phyloP scores from a whole-genome alignment of 768 basidiomycete genomes.

The Polyporus arcularius region DNA sequence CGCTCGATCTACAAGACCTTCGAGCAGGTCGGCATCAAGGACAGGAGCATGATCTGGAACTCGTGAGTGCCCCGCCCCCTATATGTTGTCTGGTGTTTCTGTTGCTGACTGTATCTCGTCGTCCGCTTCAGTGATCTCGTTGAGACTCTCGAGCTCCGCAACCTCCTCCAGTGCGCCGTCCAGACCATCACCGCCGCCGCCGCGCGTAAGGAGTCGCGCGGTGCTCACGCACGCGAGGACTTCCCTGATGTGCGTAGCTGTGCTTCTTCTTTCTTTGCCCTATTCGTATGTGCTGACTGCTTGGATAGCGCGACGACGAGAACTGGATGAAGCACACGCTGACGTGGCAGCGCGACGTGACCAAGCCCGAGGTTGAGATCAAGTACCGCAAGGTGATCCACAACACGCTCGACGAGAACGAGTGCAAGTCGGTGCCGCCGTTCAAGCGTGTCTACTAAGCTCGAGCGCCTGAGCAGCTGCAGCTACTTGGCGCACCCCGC shows the following conservation, averaged over 20 bases:
- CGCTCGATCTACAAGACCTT: slow-evolving; percentile 85
- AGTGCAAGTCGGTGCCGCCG: slow-evolving; percentile 96
- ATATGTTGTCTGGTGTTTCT: not conserved
- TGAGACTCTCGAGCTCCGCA: slow-evolving; percentile 96
- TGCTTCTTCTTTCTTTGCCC: not conserved
- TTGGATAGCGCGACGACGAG: slow-evolving; percentile 79
- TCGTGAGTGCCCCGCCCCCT: slow-evolving; percentile 60
- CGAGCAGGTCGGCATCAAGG: slow-evolving; percentile 92
- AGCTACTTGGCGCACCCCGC: too few species aligned
- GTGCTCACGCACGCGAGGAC: slow-evolving; percentile 98
- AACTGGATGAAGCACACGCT: slow-evolving; percentile 96
- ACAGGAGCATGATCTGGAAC: slow-evolving; percentile 99
- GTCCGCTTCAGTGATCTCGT: slow-evolving; percentile 75
- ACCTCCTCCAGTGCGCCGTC: slow-evolving; percentile 91
- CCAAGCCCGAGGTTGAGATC: slow-evolving; percentile 82
- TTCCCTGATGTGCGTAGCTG: slow-evolving; percentile 74
- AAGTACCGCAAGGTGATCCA: slow-evolving; percentile 86
- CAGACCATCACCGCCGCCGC: slow-evolving; percentile 96
- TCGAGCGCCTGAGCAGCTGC: too few species aligned
- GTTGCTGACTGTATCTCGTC: not conserved
- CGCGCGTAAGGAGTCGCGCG: slow-evolving; percentile 95
- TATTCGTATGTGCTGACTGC: not conserved
- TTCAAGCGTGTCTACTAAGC: slow-evolving; percentile 93
- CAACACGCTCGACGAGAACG: slow-evolving; percentile 89
- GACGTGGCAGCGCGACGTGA: slow-evolving; percentile 82